Evolutionary conservation across 2,329 filamentous ascomycete species (phyloP).

Genomic region (Penicillium sp.): DNA sequence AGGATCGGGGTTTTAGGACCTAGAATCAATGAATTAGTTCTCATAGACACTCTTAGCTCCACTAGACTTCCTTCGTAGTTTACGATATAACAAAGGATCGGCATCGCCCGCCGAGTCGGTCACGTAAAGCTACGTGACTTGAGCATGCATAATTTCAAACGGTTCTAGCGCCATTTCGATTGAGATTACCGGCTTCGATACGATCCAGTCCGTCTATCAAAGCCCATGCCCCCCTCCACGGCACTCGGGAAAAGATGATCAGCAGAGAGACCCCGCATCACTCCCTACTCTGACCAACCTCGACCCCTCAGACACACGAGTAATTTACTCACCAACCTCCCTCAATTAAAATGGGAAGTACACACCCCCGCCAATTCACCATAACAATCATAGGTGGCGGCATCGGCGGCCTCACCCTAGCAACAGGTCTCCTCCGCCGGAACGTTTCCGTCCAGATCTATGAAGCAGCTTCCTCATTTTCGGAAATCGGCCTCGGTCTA

Average conservation of each 20-base stretch:
- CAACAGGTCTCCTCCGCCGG: constrained; percentile 50
- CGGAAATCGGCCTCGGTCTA: constrained; percentile 59
- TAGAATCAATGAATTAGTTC: background rate
- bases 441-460: constrained; percentile 53
- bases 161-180: too few species aligned
- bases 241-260: background rate
- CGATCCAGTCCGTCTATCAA: too few species aligned
- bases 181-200: too few species aligned
- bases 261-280: background rate
- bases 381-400: constrained; percentile 61
- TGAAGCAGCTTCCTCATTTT: constrained; percentile 55
- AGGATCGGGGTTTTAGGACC: background rate
- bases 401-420: constrained; percentile 56
- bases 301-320: too few species aligned
- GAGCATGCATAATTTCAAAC: too few species aligned
- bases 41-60: background rate
- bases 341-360: background rate
- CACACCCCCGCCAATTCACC: constrained; percentile 29
- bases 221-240: background rate
- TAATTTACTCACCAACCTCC: background rate
- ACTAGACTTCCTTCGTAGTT: background rate
- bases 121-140: too few species aligned
- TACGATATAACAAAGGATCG: background rate
- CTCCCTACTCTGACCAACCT: background rate
- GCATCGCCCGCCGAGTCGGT: too few species aligned